Base-by-base conservation (phyloP, 1,284 basidiomycete genomes). In the Termitomyces sp. region DNA sequence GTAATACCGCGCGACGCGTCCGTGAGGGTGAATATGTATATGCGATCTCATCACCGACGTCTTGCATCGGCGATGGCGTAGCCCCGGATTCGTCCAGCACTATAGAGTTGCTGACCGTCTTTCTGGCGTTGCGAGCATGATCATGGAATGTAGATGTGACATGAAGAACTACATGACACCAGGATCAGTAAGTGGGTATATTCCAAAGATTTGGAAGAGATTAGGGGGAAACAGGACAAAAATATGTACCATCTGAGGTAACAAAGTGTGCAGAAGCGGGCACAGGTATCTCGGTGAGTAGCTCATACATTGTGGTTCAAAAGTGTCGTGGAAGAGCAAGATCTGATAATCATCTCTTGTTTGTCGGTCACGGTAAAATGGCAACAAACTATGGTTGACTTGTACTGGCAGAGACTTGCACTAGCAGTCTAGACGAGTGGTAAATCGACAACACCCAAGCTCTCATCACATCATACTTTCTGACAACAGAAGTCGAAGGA, bases 21-120 rank as follows among this genome's bases (percentile, higher is more conserved):
- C 68, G 68, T 1, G 81, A 81, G 0, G 76, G 69, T 2, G 84
- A 82, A n/a, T 67, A 62, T 0, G 68, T 60, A 6, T 72, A 74
- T 1, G 71, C 71, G 19, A 78, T 61, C 26, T 79, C 65, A 44
- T 82, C 78, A 0, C 71, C 64, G 0, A 72, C 57, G 48, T 81
- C 79, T 50, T 76, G 75, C 41, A 45, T 45, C 5, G 57, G 47
- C 12, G 54, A 54, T 24, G 45, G 19, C 2, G 46, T 56, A 15
- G 38, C 50, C 5, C 53, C 54, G 21, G 54, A 41, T 5, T 55
- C 53, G 5, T 50, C 50, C 10, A 60, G n/a, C 10, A 58, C 49
- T n/a, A 60, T 46, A 1, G 57, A 56, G 41, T 52, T 62, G 42
- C 43, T 57, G 44, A 58, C 51, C 3, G 33, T 56, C 33, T 61